Evolutionary conservation across 805 yeast genomes (phyloP).

Genomic region (Candida peoriensis): DNA sequence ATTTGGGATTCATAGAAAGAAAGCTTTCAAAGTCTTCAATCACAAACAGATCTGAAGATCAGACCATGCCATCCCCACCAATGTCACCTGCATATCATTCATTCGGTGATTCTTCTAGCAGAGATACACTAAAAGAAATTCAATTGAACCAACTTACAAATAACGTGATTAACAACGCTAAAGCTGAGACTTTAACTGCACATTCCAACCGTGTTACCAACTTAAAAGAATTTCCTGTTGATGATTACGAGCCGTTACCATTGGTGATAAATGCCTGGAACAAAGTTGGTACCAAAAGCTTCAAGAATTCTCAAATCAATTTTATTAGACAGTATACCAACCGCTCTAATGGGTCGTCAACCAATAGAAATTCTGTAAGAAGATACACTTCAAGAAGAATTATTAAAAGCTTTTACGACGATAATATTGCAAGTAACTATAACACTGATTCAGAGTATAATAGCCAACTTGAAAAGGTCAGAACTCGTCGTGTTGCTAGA

Average conservation of each 20-base stretch:
- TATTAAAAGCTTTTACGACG: slow-evolving; percentile 10
- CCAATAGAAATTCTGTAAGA: slow-evolving; percentile 11
- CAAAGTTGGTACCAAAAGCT: slow-evolving; percentile 36
- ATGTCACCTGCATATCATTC: slow-evolving; percentile 39
- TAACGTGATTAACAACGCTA: slow-evolving; percentile 1
- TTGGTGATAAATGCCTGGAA: slow-evolving; percentile 50
- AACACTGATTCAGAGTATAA: slow-evolving; percentile 29
- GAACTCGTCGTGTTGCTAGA: slow-evolving; percentile 54
- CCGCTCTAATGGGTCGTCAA: slow-evolving; percentile 17
- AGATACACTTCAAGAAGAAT: slow-evolving; percentile 22
- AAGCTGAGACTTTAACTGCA: slow-evolving; percentile 15
- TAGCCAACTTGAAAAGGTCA: slow-evolving; percentile 41
- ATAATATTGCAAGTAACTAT: slow-evolving; percentile 12
- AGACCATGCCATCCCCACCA: slow-evolving; percentile 40
- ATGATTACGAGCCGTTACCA: slow-evolving; percentile 39
- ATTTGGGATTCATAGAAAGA: slow-evolving; percentile 16
- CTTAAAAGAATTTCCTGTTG: slow-evolving; percentile 40
- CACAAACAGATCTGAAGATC: slow-evolving; percentile 22
- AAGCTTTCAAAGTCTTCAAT: slow-evolving; percentile 23
- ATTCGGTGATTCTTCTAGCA: slow-evolving; percentile 5
- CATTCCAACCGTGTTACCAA: slow-evolving; percentile 10
- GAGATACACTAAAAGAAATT: slow-evolving; percentile 20
- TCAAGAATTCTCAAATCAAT: slow-evolving; percentile 42
- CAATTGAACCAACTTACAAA: slow-evolving; percentile 17
- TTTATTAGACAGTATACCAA: slow-evolving; percentile 46